phyloP scores from a whole-genome alignment of 208 protist species.

The Leishmania amazonensis region DNA sequence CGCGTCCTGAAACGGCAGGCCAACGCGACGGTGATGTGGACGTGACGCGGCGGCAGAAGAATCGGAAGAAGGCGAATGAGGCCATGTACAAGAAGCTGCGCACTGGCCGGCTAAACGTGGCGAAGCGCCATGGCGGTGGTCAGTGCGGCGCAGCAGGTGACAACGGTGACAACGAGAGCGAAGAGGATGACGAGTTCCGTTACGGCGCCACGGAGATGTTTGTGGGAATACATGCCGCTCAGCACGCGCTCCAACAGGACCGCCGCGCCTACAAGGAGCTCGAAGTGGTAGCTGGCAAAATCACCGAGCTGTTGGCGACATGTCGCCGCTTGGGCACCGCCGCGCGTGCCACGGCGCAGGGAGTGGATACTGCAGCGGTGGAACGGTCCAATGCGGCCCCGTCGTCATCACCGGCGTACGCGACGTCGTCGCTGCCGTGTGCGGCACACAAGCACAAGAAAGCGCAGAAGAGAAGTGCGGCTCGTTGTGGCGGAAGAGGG shows the following conservation, averaged over 20 bases:
- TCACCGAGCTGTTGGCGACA: constrained; percentile 55
- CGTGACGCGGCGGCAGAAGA: constrained; percentile 49
- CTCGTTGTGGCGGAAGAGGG: not conserved
- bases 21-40: constrained; percentile 38
- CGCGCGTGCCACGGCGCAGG: constrained; percentile 8
- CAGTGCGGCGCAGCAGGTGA: constrained; percentile 7
- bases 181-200: constrained; percentile 32
- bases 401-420: not conserved
- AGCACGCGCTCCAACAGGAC: constrained; percentile 51
- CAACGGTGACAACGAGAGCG: constrained; percentile 27
- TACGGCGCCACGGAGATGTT: constrained; percentile 70
- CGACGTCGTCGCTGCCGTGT: constrained; percentile 21
- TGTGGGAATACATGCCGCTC: constrained; percentile 71
- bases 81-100: constrained; percentile 84
- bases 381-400: not conserved
- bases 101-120: constrained; percentile 44
- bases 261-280: constrained; percentile 61
- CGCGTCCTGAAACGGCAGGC: constrained; percentile 54
- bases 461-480: constrained; percentile 19
- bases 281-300: constrained; percentile 63
- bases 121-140: constrained; percentile 16
- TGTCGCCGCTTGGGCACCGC: constrained; percentile 41
- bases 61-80: constrained; percentile 48
- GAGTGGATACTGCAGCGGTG: not conserved
- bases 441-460: constrained; percentile 15